Base-by-base conservation (phyloP, 2,329 filamentous ascomycete genomes). In the Juglanconis sp. region DNA sequence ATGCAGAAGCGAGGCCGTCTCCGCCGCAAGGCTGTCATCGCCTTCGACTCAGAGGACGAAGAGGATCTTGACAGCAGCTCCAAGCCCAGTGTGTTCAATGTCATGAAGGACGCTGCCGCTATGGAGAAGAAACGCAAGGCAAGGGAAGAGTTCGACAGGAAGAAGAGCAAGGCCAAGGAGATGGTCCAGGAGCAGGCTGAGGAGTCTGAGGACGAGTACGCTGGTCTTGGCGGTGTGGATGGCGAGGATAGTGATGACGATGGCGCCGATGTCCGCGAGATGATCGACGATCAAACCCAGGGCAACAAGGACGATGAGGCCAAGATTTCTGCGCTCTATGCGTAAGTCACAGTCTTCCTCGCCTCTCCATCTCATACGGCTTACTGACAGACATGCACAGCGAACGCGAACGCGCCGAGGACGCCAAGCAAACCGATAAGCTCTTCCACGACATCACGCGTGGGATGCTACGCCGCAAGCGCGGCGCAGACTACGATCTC, bases 201-300 rank as follows among this genome's bases (percentile, higher is more conserved):
- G 68, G 95, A 99, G 75, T 99, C 95, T 0, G 96, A 99, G 71
- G 95, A 99, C 71, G 95, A 99, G 73, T 99, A 98, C 72, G 94
- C 93, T 44, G 95, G 95, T 4, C 81, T 99, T 9, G 95, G 95
- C 66, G 95, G 95, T 64, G 89, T 81, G 10, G 94, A 93, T 73
- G 93, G 94, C 62, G 94, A 98, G 66, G 91, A 94, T 65, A 88
- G 84, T 48, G 88, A 88, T 58, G 90, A 92, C 61, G 85, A 91
- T 62, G 89, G 90, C 60, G 87, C 87, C 35, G 84, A 74, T 7
- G 85, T 95, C 64, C 85, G 89, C 67, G 87, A 92, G 64, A 96
- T 99, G 86, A 96, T 99, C 70, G 90, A 95, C 68, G 93, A 98
- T 69, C 86, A 89, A 31, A 86, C 85, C 60, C 83, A 86, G 60